Evolutionary conservation across 805 yeast genomes (phyloP).

Genomic region (Jamesozyma jinghongensis): DNA sequence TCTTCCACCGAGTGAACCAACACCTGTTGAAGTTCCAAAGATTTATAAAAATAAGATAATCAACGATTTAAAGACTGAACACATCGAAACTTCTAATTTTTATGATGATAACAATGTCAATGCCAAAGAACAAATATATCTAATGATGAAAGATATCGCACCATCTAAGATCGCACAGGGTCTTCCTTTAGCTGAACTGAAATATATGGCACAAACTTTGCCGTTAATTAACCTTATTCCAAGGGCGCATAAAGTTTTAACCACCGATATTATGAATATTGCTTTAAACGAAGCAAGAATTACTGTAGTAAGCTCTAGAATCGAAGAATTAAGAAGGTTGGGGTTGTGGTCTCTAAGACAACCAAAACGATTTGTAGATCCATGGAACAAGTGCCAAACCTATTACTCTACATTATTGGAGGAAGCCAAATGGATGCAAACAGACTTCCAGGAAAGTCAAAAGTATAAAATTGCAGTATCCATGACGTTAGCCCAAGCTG

Average conservation of each 20-base stretch:
- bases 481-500: conserved; percentile 58
- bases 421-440: conserved; percentile 79
- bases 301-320: conserved; percentile 79
- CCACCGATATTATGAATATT: conserved; percentile 77
- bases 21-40: conserved; percentile 4
- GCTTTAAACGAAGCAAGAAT: conserved; percentile 85
- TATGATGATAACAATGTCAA: conserved; percentile 34
- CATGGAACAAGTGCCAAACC: conserved; percentile 38
- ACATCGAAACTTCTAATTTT: conserved; percentile 14
- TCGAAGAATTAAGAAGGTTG: conserved; percentile 81
- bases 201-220: conserved; percentile 77
- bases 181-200: conserved; percentile 72
- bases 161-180: conserved; percentile 50
- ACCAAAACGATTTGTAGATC: conserved; percentile 63
- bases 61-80: conserved; percentile 4
- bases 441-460: conserved; percentile 62
- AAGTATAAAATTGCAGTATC: conserved; percentile 67
- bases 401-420: conserved; percentile 68
- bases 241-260: conserved; percentile 74
- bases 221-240: conserved; percentile 77
- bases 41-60: conserved; percentile 6
- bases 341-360: conserved; percentile 90
- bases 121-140: conserved; percentile 36
- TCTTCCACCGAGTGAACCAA: conserved; percentile 8
- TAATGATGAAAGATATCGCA: conserved; percentile 40